Conservation (phyloP, 768 basidiomycete genomes). For the Podaxis carcinomalis region DNA sequence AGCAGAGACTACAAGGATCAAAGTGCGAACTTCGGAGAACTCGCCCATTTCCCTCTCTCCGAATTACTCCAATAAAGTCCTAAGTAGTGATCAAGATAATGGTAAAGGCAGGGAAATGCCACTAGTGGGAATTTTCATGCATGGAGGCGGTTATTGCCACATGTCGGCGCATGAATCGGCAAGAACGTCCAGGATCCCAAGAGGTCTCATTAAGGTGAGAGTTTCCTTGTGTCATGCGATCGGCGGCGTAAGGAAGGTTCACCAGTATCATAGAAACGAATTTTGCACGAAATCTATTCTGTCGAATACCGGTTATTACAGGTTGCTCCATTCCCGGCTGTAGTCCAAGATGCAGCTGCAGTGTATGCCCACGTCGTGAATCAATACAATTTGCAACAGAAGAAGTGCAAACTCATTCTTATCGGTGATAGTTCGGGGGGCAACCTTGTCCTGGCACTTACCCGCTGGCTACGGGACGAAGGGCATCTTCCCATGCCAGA, state of each 20-base stretch:
- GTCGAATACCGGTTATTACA: constrained; percentile 52
- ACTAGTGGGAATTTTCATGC: constrained; percentile 46
- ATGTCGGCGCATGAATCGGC: constrained; percentile 52
- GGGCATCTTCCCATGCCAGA: constrained; percentile 38
- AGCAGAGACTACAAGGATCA: constrained; percentile 5
- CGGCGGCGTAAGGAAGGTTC: neutral
- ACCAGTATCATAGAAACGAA: constrained; percentile 20
- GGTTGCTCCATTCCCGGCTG: constrained; percentile 50
- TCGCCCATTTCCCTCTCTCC: neutral
- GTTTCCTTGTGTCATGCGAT: neutral
- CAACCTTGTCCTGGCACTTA: constrained; percentile 45
- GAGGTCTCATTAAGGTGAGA: constrained; percentile 38
- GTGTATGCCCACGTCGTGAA: constrained; percentile 44
- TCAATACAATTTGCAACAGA: constrained; percentile 18
- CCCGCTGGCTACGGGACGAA: constrained; percentile 53
- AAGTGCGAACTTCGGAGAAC: neutral
- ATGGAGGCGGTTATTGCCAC: constrained; percentile 54
- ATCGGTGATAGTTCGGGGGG: constrained; percentile 56
- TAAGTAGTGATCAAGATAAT: constrained; percentile 8
- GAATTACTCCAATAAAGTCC: constrained; percentile 1
- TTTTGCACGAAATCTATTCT: constrained; percentile 33
- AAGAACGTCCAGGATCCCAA: constrained; percentile 44
- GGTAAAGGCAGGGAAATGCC: constrained; percentile 22
- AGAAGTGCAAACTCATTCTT: constrained; percentile 36
- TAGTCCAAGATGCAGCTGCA: constrained; percentile 47